Conservation (phyloP, 2,329 filamentous ascomycete genomes). For the Teratosphaeria nubilosa region DNA sequence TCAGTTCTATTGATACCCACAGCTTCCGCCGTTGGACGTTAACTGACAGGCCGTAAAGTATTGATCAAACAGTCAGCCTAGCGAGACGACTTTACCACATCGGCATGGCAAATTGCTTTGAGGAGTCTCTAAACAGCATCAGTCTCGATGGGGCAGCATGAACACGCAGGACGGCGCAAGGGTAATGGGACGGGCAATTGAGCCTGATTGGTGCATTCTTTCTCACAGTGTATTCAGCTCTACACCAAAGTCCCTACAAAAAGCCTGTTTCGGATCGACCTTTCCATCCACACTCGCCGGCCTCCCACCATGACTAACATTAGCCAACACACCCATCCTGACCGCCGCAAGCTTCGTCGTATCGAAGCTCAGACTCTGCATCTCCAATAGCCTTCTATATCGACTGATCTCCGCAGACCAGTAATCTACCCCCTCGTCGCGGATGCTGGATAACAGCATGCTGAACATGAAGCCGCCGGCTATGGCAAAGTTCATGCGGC, state of each 20-base stretch:
- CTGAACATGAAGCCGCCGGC: slow-evolving; percentile 14
- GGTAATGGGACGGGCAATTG: neutral
- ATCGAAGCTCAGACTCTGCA: slow-evolving; percentile 15
- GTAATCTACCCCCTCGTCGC: slow-evolving; percentile 12
- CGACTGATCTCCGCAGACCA: slow-evolving; percentile 13
- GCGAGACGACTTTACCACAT: no score
- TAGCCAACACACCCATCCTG: slow-evolving; percentile 12
- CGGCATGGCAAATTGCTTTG: no score
- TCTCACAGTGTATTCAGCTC: slow-evolving; percentile 9
- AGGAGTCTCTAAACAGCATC: no score
- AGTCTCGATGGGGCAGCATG: neutral
- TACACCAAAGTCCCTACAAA: slow-evolving; percentile 14
- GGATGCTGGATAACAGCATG: slow-evolving; percentile 11
- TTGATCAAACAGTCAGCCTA: no score
- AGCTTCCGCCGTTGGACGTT: no score
- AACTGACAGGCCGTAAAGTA: no score
- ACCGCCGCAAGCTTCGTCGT: slow-evolving; percentile 12
- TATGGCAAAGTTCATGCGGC: slow-evolving; percentile 15
- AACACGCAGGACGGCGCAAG: neutral
- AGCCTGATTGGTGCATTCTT: no score
- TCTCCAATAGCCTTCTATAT: slow-evolving; percentile 12
- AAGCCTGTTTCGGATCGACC: slow-evolving; percentile 10
- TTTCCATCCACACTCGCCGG: slow-evolving; percentile 1
- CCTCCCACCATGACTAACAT: slow-evolving; percentile 5
- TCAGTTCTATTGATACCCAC: no score